phyloP scores from a whole-genome alignment of 2,329 filamentous ascomycete species.

The Microcyclosporella mali region DNA sequence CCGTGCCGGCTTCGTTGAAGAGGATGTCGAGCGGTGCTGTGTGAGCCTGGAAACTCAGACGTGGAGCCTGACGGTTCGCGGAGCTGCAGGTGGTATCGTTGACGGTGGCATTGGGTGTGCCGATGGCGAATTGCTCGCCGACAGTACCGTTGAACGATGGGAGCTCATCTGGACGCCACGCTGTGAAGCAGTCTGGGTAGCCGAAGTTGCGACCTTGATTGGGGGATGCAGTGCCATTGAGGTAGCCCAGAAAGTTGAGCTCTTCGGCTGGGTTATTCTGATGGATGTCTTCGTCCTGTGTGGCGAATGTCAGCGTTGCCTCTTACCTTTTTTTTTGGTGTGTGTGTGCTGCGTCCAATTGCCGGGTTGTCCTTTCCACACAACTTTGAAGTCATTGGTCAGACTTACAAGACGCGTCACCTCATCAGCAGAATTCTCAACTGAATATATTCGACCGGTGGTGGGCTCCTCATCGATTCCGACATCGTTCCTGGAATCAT shows the following conservation, averaged over 20 bases:
- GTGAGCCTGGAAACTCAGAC: slow-evolving; percentile 60
- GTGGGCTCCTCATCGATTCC: slow-evolving; percentile 59
- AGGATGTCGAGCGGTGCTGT: slow-evolving; percentile 66
- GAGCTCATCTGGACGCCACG: slow-evolving; percentile 53
- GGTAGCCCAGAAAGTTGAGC: slow-evolving; percentile 63
- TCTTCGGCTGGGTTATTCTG: slow-evolving; percentile 66
- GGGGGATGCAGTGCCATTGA: slow-evolving; percentile 44
- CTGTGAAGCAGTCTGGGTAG: slow-evolving; percentile 63
- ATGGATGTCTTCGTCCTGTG: slow-evolving; percentile 34
- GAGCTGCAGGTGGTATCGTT: slow-evolving; percentile 44
- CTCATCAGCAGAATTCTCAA: slow-evolving; percentile 67
- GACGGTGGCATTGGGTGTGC: slow-evolving; percentile 31
- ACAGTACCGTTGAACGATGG: slow-evolving; percentile 39
- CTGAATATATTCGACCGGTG: slow-evolving; percentile 47
- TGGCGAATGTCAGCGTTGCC: too few species aligned
- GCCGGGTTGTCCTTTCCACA: too few species aligned
- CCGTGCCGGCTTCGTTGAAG: slow-evolving; percentile 53
- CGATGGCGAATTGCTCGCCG: slow-evolving; percentile 48
- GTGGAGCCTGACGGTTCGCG: slow-evolving; percentile 35
- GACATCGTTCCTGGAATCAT: slow-evolving; percentile 53
- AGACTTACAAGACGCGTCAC: slow-evolving; percentile 33
- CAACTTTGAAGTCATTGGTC: not conserved
- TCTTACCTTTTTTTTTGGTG: too few species aligned
- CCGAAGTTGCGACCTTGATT: slow-evolving; percentile 56
- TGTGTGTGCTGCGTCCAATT: too few species aligned